Conservation (phyloP, 176 grass and related monocot genomes). For the Rhynchospora tenuis region DNA sequence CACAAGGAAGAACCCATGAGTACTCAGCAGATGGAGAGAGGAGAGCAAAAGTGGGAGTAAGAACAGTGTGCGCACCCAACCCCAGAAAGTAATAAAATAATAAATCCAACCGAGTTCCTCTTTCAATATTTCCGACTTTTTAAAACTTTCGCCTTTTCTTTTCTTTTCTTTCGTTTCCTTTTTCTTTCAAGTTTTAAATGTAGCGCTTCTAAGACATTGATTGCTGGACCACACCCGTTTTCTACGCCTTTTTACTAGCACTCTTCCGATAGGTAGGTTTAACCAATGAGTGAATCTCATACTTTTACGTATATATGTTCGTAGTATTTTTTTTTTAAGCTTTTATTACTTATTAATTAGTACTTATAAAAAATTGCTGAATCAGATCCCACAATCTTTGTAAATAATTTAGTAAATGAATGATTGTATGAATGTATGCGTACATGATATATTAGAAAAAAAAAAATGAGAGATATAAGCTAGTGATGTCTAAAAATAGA, state of each 20-base stretch:
- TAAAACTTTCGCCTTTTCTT: conserved; percentile 13
- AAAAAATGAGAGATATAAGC: too few relatives aligned
- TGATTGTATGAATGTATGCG: too few relatives aligned
- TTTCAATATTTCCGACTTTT: conserved; percentile 21
- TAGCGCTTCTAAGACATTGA: neutral
- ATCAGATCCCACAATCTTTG: too few relatives aligned
- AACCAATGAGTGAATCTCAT: too few relatives aligned
- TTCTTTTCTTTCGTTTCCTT: neutral
- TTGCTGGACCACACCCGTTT: neutral
- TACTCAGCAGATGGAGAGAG: neutral
- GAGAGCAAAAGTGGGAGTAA: conserved; percentile 2
- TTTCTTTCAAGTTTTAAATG: conserved; percentile 23
- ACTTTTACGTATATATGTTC: too few relatives aligned
- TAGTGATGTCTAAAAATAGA: too few relatives aligned
- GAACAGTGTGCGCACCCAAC: neutral
- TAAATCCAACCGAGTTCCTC: neutral
- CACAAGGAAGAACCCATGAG: neutral
- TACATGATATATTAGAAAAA: too few relatives aligned
- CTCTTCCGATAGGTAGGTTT: too few relatives aligned
- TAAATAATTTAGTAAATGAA: too few relatives aligned
- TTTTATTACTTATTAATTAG: too few relatives aligned
- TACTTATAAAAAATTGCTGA: too few relatives aligned
- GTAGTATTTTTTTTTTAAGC: too few relatives aligned
- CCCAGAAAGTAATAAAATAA: conserved; percentile 24
- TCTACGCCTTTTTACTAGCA: neutral